phyloP scores from a whole-genome alignment of 2,329 filamentous ascomycete species.

The Aspergillus fructus region DNA sequence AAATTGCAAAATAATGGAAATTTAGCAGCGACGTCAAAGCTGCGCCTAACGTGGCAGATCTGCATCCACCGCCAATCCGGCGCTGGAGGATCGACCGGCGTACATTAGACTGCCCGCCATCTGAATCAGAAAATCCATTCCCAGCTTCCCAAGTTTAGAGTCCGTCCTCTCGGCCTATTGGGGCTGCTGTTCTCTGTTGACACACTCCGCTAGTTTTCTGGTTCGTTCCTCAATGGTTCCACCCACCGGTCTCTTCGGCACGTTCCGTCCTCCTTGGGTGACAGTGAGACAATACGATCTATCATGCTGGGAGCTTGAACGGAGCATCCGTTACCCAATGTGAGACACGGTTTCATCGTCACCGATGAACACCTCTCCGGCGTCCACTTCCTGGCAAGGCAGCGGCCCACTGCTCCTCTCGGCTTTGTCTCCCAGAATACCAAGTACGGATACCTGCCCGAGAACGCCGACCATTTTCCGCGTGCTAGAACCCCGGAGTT shows the following conservation, averaged over 20 bases:
- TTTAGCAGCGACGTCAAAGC: conserved; percentile 13
- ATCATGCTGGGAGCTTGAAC: neutral
- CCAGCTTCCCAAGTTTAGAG: neutral
- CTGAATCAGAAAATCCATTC: neutral
- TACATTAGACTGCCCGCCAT: conserved; percentile 18
- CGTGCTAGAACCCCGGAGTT: neutral
- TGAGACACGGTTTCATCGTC: neutral
- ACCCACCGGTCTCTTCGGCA: conserved; percentile 12
- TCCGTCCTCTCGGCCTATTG: neutral
- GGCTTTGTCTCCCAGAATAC: neutral
- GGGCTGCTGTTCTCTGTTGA: conserved; percentile 1
- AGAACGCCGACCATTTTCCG: neutral
- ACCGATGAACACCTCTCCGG: neutral
- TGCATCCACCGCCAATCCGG: conserved; percentile 10
- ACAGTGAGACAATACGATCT: neutral
- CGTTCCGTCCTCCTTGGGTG: conserved; percentile 10
- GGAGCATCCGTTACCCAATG: neutral
- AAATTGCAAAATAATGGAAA: neutral
- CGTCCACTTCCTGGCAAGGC: neutral
- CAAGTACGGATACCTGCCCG: too few relatives aligned
- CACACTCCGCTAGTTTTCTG: conserved; percentile 1
- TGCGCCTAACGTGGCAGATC: conserved; percentile 15
- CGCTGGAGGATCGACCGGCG: conserved; percentile 20
- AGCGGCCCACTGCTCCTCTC: neutral
- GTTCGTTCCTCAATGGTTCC: conserved; percentile 4